These are phyloP conservation scores for Colletotrichum sp. DNA, from an alignment of 2,329 filamentous ascomycete genomes.

Conservation along the genomic window DNA sequence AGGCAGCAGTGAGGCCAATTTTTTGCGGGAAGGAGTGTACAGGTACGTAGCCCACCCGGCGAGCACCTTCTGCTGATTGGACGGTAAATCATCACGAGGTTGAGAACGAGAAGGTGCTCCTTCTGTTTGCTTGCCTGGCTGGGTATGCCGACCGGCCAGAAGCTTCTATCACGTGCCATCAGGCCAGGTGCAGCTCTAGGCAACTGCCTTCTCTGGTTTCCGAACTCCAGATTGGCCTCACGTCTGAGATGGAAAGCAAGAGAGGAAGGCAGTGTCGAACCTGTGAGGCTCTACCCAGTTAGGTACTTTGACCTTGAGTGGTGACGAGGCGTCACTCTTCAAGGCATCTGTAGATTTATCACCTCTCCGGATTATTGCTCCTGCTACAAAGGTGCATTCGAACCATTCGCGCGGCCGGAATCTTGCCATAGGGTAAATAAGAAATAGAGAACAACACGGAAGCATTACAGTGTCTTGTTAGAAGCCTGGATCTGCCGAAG, in stretches of 20 bases:
- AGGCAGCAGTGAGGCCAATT: not conserved
- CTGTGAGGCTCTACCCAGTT: not conserved
- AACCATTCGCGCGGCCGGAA: not conserved
- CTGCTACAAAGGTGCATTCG: not conserved
- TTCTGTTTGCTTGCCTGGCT: not conserved
- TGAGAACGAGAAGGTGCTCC: not conserved
- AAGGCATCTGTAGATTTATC: not conserved
- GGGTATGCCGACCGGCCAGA: not conserved
- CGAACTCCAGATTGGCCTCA: not conserved
- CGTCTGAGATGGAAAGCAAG: not conserved
- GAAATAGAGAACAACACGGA: not conserved
- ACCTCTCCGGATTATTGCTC: not conserved
- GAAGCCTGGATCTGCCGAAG: not conserved
- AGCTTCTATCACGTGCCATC: not conserved
- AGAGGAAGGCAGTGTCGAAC: not conserved
- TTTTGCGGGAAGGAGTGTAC: not conserved
- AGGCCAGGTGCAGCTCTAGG: not conserved
- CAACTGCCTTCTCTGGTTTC: not conserved
- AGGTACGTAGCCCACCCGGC: not conserved
- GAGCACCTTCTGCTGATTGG: not conserved
- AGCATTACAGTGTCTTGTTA: not conserved
- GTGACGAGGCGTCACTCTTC: not conserved
- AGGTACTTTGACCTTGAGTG: not conserved
- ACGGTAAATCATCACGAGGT: not conserved
- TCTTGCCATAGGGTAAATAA: not conserved